Evolutionary conservation across 1,284 basidiomycete species (phyloP).

Genomic region (Xerocomus amazonicus): DNA sequence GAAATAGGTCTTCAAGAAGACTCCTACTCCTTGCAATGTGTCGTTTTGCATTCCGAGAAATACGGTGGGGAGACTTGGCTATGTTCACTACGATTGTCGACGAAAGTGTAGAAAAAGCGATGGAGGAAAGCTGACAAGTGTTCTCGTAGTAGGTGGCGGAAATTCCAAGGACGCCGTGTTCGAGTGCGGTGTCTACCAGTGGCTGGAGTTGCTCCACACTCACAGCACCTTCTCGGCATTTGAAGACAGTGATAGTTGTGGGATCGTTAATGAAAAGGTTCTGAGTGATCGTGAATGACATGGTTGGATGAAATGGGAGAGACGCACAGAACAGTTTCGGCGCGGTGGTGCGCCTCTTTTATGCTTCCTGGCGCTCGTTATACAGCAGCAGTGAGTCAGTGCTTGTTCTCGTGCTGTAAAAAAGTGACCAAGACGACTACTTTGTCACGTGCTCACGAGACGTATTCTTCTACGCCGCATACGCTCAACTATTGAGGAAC

Average conservation of each 20-base stretch:
- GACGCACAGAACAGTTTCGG: no score
- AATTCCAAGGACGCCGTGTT: constrained; percentile 31
- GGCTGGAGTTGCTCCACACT: constrained; percentile 18
- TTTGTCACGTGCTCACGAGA: constrained; percentile 11
- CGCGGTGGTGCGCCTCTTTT: no score
- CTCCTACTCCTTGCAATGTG: constrained; percentile 24
- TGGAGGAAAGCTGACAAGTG: constrained; percentile 30
- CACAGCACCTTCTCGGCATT: constrained; percentile 24
- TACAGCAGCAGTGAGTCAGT: no score
- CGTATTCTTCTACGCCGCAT: neutral
- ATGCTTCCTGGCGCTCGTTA: neutral
- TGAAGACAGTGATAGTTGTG: constrained; percentile 22
- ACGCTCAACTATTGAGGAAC: neutral
- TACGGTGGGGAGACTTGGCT: constrained; percentile 12
- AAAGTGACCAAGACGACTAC: no score
- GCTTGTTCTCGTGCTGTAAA: no score
- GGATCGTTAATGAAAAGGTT: constrained; percentile 27
- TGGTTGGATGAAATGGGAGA: neutral
- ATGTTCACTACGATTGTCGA: constrained; percentile 34
- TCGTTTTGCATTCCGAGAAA: constrained; percentile 7
- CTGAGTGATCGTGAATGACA: constrained; percentile 27
- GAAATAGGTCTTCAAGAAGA: constrained; percentile 29
- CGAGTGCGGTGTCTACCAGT: constrained; percentile 25
- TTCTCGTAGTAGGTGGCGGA: constrained; percentile 37
- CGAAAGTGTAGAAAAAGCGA: constrained; percentile 38